These are phyloP conservation scores for Penicillium hordei DNA, from an alignment of 2,329 filamentous ascomycete species.

Conservation along the genomic window DNA sequence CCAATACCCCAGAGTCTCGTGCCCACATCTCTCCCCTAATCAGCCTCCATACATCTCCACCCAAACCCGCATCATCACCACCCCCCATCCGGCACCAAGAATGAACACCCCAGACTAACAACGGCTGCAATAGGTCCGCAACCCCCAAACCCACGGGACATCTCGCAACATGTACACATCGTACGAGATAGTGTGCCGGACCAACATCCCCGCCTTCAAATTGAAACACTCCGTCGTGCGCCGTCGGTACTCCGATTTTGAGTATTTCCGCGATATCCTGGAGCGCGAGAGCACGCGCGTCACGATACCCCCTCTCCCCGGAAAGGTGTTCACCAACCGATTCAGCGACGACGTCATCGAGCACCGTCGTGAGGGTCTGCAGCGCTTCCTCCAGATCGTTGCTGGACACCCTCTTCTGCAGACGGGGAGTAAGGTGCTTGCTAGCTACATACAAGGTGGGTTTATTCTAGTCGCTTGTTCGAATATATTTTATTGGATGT, in stretches of 20 bases:
- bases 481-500: neutral
- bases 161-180: conserved; percentile 97
- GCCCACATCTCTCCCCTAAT: conserved; percentile 8
- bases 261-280: conserved; percentile 97
- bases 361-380: conserved; percentile 82
- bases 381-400: conserved; percentile 96
- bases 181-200: conserved; percentile 96
- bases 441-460: conserved; percentile 92
- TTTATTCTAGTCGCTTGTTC: neutral
- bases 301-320: conserved; percentile 90
- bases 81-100: neutral
- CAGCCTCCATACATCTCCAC: conserved; percentile 3
- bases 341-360: conserved; percentile 99
- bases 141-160: conserved; percentile 90
- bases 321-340: conserved; percentile 96
- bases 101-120: neutral
- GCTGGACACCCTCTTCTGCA: conserved; percentile 94
- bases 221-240: conserved; percentile 84
- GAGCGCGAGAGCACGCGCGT: conserved; percentile 93
- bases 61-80: neutral
- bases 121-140: conserved; percentile 62
- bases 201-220: conserved; percentile 99
- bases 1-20: neutral
- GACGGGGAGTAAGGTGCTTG: conserved; percentile 95
- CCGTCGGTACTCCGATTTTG: conserved; percentile 94